Evolutionary conservation across 345 rosid genomes (phyloP).

Genomic region (Salix exigua): DNA sequence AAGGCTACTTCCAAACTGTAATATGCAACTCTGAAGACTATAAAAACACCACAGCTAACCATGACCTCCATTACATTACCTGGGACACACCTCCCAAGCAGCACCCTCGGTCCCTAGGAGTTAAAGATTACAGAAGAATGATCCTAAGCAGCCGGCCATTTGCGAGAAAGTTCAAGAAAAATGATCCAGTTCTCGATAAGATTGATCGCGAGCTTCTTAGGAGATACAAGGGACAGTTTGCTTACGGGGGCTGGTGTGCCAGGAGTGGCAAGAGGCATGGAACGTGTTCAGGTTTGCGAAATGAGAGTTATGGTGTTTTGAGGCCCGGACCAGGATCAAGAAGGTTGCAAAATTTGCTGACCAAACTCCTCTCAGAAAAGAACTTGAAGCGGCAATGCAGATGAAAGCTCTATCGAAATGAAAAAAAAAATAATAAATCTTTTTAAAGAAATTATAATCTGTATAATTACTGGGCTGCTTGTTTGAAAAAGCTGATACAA

Average conservation of each 20-base stretch:
- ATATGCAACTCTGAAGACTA: conserved; percentile 77
- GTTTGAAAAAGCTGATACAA: background rate
- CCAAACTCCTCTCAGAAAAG: conserved; percentile 44
- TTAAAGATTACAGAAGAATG: conserved; percentile 65
- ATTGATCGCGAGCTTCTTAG: conserved; percentile 73
- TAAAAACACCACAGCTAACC: conserved; percentile 78
- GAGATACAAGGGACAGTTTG: conserved; percentile 33
- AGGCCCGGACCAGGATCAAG: conserved; percentile 76
- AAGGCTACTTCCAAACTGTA: conserved; percentile 89
- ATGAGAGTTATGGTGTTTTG: conserved; percentile 40
- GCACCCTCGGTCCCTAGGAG: conserved; percentile 64
- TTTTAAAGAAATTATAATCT: no score
- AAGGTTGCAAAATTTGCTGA: conserved; percentile 54
- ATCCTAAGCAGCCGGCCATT: conserved; percentile 71
- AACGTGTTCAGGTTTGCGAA: conserved; percentile 30
- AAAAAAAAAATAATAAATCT: background rate
- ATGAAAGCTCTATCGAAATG: conserved; percentile 8
- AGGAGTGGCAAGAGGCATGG: conserved; percentile 16
- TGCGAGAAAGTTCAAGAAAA: conserved; percentile 77
- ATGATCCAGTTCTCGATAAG: conserved; percentile 61
- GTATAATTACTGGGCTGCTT: background rate
- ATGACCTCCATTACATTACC: conserved; percentile 77
- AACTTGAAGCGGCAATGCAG: conserved; percentile 74
- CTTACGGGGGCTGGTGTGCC: conserved; percentile 58
- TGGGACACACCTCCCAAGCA: conserved; percentile 99